Conservation (phyloP, 2,329 filamentous ascomycete genomes). For the Sphaerulina musiva region DNA sequence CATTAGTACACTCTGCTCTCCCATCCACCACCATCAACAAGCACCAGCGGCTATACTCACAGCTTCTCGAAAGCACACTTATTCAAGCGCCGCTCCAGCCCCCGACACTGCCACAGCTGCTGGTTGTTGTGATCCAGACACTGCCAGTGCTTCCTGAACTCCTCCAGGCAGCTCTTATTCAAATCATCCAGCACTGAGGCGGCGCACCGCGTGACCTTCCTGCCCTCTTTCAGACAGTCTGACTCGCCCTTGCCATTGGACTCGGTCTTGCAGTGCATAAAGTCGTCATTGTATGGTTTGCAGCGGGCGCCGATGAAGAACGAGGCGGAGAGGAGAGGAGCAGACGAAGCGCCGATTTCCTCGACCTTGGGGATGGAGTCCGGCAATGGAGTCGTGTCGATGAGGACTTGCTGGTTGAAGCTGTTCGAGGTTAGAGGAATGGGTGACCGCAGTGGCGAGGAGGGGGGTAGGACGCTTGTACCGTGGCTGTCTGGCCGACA, state of each 20-base stretch:
- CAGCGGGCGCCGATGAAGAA: constrained; percentile 98
- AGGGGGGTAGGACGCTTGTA: constrained; percentile 33
- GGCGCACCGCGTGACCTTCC: constrained; percentile 93
- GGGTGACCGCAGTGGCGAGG: background rate
- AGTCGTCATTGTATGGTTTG: constrained; percentile 95
- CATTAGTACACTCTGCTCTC: background rate
- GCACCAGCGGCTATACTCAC: constrained; percentile 50
- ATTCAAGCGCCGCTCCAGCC: constrained; percentile 82
- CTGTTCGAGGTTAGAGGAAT: constrained; percentile 44
- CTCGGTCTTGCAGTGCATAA: constrained; percentile 99
- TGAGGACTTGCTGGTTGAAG: constrained; percentile 88
- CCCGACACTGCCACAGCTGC: constrained; percentile 91
- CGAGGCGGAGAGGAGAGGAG: constrained; percentile 80
- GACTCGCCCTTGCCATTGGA: constrained; percentile 84
- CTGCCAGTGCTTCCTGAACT: constrained; percentile 91
- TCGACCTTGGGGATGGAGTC: constrained; percentile 84
- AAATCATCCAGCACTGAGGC: constrained; percentile 94
- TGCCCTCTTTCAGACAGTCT: constrained; percentile 91
- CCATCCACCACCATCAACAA: background rate
- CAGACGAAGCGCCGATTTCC: constrained; percentile 89
- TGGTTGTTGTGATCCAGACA: constrained; percentile 98
- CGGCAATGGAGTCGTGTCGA: constrained; percentile 93
- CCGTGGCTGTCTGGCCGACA: constrained; percentile 57
- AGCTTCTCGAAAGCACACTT: constrained; percentile 93
- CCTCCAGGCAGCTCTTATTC: constrained; percentile 84